Base-by-base conservation (phyloP, 345 rosid genomes). In the Odontarrhena argentea region DNA sequence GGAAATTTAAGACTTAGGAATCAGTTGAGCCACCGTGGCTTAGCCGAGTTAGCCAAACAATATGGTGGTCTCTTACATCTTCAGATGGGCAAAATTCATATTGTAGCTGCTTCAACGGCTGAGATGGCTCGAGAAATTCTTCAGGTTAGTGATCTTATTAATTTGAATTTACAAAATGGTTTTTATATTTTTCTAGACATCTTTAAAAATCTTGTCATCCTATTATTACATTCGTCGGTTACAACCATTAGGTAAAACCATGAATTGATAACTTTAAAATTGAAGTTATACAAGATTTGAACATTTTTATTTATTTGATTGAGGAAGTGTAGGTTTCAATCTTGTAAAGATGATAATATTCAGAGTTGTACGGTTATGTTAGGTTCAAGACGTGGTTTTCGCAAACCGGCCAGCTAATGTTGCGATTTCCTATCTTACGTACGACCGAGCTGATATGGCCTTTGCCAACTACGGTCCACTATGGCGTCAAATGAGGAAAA, bases 401-500 rank as follows among this genome's bases (percentile, higher is more conserved):
- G 75, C 96, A 3, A 89, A 92, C 65, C 78, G 98, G 22, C 89
- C 96, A 0, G 93, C 96, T 12, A 87, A 82, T 36, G 62, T 81
- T 0, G 97, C 98, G 13, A 86, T 87, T 10, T 68, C 69, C 14
- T 89, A 86, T 61, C 80, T 89, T 3, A 92, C 92, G 0, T 92
- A 92, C 28, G 74, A 86, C 28, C 84, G 98, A 2, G 89, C 93
- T 1, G 97, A 92, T 72, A 89, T 92, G 96, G 96, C 98, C 6
- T 92, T 92, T 48, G 97, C 97, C 3, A 83, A 92, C 77, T 89
- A 89, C 72, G 97, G 97, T 2, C 97, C 98, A 2, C 78, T 89
- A 47, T 89, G 97, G 97, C 83, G 96, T 25, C 97, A 92, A 71
- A 89, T 89, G 96, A 78, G 97, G 1, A 92, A 89, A 76, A 73